Conservation (phyloP, 495 filamentous ascomycete genomes). For the Extremus antarcticus region DNA sequence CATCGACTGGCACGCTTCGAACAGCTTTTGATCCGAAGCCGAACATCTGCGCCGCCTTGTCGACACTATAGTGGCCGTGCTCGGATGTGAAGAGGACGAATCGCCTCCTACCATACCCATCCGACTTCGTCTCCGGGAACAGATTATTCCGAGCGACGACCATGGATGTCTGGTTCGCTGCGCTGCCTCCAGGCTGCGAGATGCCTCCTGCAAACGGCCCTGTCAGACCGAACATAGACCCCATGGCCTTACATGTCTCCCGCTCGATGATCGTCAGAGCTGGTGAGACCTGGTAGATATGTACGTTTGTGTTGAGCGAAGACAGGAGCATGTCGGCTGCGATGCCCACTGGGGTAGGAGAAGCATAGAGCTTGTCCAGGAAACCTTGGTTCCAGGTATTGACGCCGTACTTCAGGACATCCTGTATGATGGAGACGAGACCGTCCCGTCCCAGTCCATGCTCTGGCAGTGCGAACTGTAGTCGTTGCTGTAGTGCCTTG, state of each 20-base stretch:
- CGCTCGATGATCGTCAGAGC: conserved; percentile 80
- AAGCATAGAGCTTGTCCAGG: conserved; percentile 72
- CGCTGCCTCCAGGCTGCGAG: conserved; percentile 75
- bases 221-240: conserved; percentile 62
- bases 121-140: conserved; percentile 60
- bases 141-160: conserved; percentile 82
- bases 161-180: conserved; percentile 77
- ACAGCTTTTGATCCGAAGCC: conserved; percentile 70
- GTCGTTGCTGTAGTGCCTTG: conserved; percentile 51
- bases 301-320: conserved; percentile 80
- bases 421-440: conserved; percentile 50
- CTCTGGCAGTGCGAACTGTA: conserved; percentile 55
- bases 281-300: conserved; percentile 84
- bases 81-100: conserved; percentile 82
- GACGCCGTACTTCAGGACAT: conserved; percentile 68
- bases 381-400: conserved; percentile 98
- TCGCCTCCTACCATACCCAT: conserved; percentile 50
- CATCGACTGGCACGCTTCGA: conserved; percentile 63
- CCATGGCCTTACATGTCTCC: conserved; percentile 56
- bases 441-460: conserved; percentile 60
- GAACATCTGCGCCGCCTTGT: conserved; percentile 80
- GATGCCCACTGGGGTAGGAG: conserved; percentile 50
- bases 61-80: conserved; percentile 89
- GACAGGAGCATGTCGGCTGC: conserved; percentile 73
- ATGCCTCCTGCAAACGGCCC: conserved; percentile 70